phyloP scores from a whole-genome alignment of 2,329 filamentous ascomycete genomes.

The Sporothrix pallida region DNA sequence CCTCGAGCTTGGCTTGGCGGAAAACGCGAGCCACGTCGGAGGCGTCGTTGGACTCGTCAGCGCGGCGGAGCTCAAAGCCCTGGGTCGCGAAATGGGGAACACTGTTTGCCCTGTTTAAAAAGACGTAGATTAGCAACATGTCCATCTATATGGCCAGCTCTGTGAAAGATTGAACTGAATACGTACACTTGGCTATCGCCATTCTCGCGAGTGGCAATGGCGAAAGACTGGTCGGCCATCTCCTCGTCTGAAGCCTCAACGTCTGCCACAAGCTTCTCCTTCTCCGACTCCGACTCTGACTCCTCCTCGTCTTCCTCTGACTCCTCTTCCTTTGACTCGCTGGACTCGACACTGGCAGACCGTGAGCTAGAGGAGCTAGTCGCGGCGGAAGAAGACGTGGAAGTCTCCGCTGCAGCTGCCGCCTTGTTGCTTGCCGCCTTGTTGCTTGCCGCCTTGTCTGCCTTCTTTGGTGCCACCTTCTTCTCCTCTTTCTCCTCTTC shows the following conservation, averaged over 20 bases:
- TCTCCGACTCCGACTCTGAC: not conserved
- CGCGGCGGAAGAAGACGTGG: not conserved
- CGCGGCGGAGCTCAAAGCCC: constrained; percentile 61
- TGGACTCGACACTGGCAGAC: constrained; percentile 4
- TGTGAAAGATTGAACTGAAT: too few species aligned
- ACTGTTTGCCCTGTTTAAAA: constrained; percentile 28
- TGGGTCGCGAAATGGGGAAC: constrained; percentile 54
- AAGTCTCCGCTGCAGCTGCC: not conserved
- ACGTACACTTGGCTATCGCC: constrained; percentile 24
- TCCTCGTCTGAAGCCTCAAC: constrained; percentile 32
- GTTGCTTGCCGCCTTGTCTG: not conserved
- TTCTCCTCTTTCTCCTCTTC: not conserved
- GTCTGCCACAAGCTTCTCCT: not conserved
- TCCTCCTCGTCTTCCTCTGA: constrained; percentile 11
- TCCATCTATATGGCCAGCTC: too few species aligned
- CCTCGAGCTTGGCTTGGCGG: constrained; percentile 62
- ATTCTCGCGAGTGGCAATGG: constrained; percentile 29
- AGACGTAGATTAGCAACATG: constrained; percentile 41
- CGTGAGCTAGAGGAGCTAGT: constrained; percentile 13
- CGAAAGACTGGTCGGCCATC: constrained; percentile 49
- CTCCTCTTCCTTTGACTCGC: not conserved
- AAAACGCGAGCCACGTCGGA: constrained; percentile 60
- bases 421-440: not conserved
- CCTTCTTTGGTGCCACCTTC: not conserved
- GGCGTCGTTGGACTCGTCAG: constrained; percentile 51